Percentiles rank a stretch among this genome's conserved stretches.
Evolutionary conservation across 345 rosid genomes (phyloP).

Genomic region (Schrenkiella parvula): DNA sequence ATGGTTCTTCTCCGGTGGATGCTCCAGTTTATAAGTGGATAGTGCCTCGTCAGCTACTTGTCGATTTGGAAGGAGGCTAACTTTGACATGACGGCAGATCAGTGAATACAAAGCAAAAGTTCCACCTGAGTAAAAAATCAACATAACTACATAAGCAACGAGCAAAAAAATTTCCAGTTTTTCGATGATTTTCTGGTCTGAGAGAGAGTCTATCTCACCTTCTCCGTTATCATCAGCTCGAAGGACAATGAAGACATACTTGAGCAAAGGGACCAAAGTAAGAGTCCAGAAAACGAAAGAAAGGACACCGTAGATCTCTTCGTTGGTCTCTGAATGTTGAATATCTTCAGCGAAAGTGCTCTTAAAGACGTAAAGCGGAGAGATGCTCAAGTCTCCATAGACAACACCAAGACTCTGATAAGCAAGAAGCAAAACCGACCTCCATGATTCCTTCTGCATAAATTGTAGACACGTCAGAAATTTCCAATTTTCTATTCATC

Average conservation of each 20-base stretch:
- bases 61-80: slow-evolving; percentile 90
- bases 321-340: slow-evolving; percentile 82
- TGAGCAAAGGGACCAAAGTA: slow-evolving; percentile 85
- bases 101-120: slow-evolving; percentile 91
- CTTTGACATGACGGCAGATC: slow-evolving; percentile 91
- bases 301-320: slow-evolving; percentile 92
- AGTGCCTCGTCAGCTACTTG: slow-evolving; percentile 95
- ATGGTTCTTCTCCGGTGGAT: slow-evolving; percentile 58
- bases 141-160: neutral
- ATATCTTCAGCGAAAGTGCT: slow-evolving; percentile 98
- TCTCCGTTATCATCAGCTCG: slow-evolving; percentile 98
- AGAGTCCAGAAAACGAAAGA: slow-evolving; percentile 99
- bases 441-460: slow-evolving; percentile 81
- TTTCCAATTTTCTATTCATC: neutral
- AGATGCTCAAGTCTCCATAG: slow-evolving; percentile 91
- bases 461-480: neutral
- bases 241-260: slow-evolving; percentile 94
- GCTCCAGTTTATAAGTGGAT: slow-evolving; percentile 88
- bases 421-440: slow-evolving; percentile 72
- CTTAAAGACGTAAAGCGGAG: slow-evolving; percentile 92
- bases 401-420: slow-evolving; percentile 99
- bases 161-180: neutral
- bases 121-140: slow-evolving; percentile 50
- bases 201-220: slow-evolving; percentile 42
- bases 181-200: neutral